Evolutionary conservation across 805 yeast species (phyloP).

Genomic region (Kodamaea kaohsiungensis): DNA sequence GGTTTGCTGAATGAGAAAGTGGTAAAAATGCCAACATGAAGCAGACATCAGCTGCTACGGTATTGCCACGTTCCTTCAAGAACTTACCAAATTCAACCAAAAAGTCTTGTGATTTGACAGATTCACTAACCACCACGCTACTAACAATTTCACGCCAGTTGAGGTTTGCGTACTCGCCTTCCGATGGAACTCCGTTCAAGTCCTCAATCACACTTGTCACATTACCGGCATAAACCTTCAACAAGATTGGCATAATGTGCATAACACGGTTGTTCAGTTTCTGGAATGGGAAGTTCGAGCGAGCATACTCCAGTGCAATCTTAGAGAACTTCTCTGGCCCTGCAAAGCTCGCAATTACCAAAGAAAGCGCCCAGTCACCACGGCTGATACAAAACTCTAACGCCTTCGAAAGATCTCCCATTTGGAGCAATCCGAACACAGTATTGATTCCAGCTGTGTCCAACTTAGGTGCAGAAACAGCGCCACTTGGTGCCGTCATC

Average conservation of each 20-base stretch:
- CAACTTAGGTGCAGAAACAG: constrained; percentile 42
- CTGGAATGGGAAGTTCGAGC: constrained; percentile 46
- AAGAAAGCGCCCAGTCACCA: constrained; percentile 76
- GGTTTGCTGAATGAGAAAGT: constrained; percentile 15
- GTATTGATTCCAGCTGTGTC: constrained; percentile 38
- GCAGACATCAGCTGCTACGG: constrained; percentile 44
- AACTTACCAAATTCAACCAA: constrained; percentile 53
- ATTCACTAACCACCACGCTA: constrained; percentile 38
- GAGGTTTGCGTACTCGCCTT: constrained; percentile 48
- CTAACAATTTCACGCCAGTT: constrained; percentile 54
- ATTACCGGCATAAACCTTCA: constrained; percentile 67
- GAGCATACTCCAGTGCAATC: constrained; percentile 57
- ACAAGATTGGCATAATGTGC: constrained; percentile 53
- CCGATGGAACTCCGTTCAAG: constrained; percentile 41
- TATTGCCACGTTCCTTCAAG: constrained; percentile 30
- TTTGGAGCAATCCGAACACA: constrained; percentile 44
- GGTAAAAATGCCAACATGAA: constrained; percentile 50
- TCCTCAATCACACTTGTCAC: constrained; percentile 53
- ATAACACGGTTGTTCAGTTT: constrained; percentile 39
- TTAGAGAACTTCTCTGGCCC: constrained; percentile 62
- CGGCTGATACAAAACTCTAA: constrained; percentile 59
- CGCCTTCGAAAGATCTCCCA: constrained; percentile 70
- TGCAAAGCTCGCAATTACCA: constrained; percentile 65
- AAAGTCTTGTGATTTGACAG: constrained; percentile 36
- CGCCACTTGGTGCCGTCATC: constrained; percentile 10